A percentile compares a stretch with the other conserved stretches of the same genome.
These are phyloP conservation scores for Bryopsis sp. DNA, from an alignment of 139 green algal species.

Conservation along the genomic window DNA sequence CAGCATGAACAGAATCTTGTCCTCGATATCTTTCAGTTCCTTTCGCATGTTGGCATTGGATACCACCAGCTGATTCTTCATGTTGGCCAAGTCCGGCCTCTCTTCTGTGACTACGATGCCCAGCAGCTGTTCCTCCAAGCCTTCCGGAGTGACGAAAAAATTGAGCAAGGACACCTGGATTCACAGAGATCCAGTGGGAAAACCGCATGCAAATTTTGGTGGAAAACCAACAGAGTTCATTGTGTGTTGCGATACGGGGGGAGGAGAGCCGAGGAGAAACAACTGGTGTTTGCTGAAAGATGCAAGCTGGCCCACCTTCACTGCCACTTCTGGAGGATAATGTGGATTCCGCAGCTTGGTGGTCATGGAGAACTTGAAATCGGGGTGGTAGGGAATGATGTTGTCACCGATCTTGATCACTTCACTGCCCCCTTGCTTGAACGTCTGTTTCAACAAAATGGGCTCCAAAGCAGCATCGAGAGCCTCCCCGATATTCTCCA, in stretches of 20 bases:
- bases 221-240: no score
- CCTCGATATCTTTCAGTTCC: constrained; percentile 60
- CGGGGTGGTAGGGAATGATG: constrained; percentile 73
- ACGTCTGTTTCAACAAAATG: constrained; percentile 64
- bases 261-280: no score
- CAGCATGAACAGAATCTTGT: constrained; percentile 27
- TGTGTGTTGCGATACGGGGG: no score
- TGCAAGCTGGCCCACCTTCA: no score
- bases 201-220: no score
- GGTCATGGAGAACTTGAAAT: constrained; percentile 78
- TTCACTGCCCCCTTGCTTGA: constrained; percentile 68
- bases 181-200: not conserved
- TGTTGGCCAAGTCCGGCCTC: constrained; percentile 42
- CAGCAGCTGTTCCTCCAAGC: constrained; percentile 72
- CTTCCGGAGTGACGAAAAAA: no score
- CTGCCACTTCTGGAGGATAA: no score
- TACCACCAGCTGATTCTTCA: constrained; percentile 64
- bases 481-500: constrained; percentile 61
- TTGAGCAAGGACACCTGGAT: constrained; percentile 28
- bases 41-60: constrained; percentile 77
- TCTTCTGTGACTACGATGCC: constrained; percentile 57
- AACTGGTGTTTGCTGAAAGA: no score
- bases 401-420: constrained; percentile 79
- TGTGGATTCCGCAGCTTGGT: constrained; percentile 68
- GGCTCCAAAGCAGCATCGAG: constrained; percentile 70